Evolutionary conservation across 2,329 filamentous ascomycete species (phyloP).

Genomic region (Septoria linicola): DNA sequence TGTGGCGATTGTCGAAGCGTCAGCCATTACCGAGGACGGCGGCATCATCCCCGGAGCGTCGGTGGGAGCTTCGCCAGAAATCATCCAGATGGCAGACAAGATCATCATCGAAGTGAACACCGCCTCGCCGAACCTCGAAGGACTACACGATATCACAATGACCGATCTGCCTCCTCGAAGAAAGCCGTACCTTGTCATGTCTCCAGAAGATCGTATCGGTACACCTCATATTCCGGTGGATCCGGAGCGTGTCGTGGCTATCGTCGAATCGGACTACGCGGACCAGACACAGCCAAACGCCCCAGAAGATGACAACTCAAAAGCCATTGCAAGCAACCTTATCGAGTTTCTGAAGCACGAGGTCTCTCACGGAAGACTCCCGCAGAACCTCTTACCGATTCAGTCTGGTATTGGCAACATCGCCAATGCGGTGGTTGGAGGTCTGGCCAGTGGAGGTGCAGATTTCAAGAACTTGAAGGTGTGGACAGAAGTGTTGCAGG

Average conservation of each 20-base stretch:
- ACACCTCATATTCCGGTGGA: constrained; percentile 79
- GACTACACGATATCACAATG: constrained; percentile 87
- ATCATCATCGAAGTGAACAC: constrained; percentile 94
- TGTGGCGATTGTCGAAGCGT: constrained; percentile 77
- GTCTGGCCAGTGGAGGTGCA: constrained; percentile 67
- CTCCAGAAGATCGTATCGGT: constrained; percentile 82
- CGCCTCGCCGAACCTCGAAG: constrained; percentile 77
- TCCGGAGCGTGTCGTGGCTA: constrained; percentile 77
- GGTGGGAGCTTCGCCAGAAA: constrained; percentile 31
- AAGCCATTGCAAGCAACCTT: constrained; percentile 72
- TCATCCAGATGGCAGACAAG: constrained; percentile 90
- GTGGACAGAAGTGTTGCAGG: constrained; percentile 91
- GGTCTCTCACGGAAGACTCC: constrained; percentile 73
- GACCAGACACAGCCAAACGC: constrained; percentile 74
- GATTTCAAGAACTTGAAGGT: constrained; percentile 87
- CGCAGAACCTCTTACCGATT: constrained; percentile 72
- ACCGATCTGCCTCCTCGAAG: constrained; percentile 77
- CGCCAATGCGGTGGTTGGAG: constrained; percentile 85
- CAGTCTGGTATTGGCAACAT: constrained; percentile 93
- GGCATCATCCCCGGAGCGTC: constrained; percentile 85
- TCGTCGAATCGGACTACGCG: constrained; percentile 81
- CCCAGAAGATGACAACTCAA: constrained; percentile 70
- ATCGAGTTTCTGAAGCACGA: constrained; percentile 88
- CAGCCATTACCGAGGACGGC: constrained; percentile 82
- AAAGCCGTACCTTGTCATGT: constrained; percentile 84